Base-by-base conservation (phyloP, 768 basidiomycete species). In the Boletus sp. region DNA sequence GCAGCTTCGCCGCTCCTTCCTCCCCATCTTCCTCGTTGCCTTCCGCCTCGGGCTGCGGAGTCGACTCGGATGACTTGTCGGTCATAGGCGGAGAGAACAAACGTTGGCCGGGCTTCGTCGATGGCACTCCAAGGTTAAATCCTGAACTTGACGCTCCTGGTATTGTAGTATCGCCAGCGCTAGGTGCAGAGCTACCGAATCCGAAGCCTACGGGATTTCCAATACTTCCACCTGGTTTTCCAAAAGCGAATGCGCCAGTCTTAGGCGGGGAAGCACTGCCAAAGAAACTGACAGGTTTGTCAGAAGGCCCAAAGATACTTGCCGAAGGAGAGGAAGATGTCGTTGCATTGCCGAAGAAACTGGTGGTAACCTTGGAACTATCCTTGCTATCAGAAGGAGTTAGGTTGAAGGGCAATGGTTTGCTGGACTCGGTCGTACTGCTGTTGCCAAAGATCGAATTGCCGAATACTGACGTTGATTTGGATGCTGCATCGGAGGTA, bases 191-290 rank as follows among this genome's bases (percentile, higher is more conserved):
- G 38, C 40, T 55, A 17, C 67, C 70, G 37, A 72, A 87, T 9
- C 75, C 76, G 57, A 86, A 86, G 6, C 84, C 84, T 8, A 85
- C 81, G 8, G 84, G 81, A 62, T 83, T 85, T 1, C 85, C 83
- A 19, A 85, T 75, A 59, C 76, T 82, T 50, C 82, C 82, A 14
- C 51, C 71, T 33, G 62, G 58, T 45, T 65, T 71, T 37, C 70
- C 71, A 30, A 73, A 70, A 2, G 59, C 33, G 48, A 73, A 72
- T 2, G 59, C 44, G 13, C 51, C 37, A 15, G 61, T 48, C 58
- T 63, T 71, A 1, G 65, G 57, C 11, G 56, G 57, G n/a, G 69
- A 65, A 42, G 61, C 62, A 23, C 61, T 63, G 17, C 72, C 70
- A 47, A 73, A 74, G 33, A 53, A 33, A 55, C 60, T 60, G 59